These are phyloP conservation scores for Suhomyces coccinellae DNA, from an alignment of 1,139 yeast species.

Conservation along the genomic window DNA sequence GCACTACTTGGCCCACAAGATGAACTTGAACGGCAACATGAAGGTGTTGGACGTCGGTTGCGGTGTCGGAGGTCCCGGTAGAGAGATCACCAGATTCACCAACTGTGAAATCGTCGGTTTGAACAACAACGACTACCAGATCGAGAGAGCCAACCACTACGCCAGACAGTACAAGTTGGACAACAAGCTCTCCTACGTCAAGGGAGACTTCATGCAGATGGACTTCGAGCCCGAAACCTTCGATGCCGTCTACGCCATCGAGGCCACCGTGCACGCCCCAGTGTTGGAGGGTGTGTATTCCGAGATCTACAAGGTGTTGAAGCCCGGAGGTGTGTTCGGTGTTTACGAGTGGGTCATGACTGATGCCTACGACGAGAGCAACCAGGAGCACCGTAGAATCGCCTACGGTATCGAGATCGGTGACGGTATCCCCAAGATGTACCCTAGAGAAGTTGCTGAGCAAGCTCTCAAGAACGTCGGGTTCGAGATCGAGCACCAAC, in stretches of 20 bases:
- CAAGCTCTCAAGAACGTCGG: conserved; percentile 87
- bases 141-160: conserved; percentile 85
- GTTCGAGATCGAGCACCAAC: conserved; percentile 70
- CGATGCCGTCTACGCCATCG: conserved; percentile 97
- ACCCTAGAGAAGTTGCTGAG: conserved; percentile 78
- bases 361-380: conserved; percentile 82
- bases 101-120: conserved; percentile 85
- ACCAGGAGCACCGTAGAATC: conserved; percentile 88
- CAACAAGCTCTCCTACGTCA: conserved; percentile 79
- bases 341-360: conserved; percentile 99
- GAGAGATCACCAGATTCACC: conserved; percentile 91
- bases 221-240: conserved; percentile 86
- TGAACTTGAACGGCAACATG: conserved; percentile 76
- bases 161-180: conserved; percentile 66
- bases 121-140: conserved; percentile 96
- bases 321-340: conserved; percentile 97
- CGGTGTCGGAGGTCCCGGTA: conserved; percentile 99
- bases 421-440: conserved; percentile 99
- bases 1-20: conserved; percentile 87
- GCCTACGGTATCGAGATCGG: conserved; percentile 98
- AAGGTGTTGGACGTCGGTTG: conserved; percentile 97
- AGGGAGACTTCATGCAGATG: conserved; percentile 99
- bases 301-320: conserved; percentile 91
- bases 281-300: conserved; percentile 93
- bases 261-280: conserved; percentile 98